These are phyloP conservation scores for Pleurotus ostreatus DNA, from an alignment of 768 basidiomycete genomes.

Conservation along the genomic window DNA sequence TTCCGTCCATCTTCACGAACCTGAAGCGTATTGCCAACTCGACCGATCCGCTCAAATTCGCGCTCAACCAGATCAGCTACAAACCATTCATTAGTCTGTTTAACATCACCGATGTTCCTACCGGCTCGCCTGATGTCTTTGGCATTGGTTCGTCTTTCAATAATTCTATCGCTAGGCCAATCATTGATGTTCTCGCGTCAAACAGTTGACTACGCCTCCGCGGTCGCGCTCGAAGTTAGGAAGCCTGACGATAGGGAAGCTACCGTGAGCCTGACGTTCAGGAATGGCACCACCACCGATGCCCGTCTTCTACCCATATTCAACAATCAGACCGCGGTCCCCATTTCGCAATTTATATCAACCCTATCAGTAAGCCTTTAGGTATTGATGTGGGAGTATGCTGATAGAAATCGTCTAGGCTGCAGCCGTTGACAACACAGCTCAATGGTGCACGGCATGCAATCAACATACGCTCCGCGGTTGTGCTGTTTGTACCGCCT, in stretches of 20 bases:
- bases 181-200: not conserved
- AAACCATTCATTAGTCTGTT: constrained; percentile 57
- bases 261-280: constrained; percentile 42
- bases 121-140: constrained; percentile 32
- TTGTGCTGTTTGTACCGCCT: constrained; percentile 19
- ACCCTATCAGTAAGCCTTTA: constrained; percentile 28
- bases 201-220: constrained; percentile 38
- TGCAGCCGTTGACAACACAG: constrained; percentile 37
- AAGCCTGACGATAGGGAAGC: constrained; percentile 26
- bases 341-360: constrained; percentile 34
- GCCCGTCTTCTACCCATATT: constrained; percentile 32
- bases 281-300: constrained; percentile 40
- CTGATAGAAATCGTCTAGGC: constrained; percentile 19
- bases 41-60: constrained; percentile 38
- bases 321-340: constrained; percentile 25
- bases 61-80: constrained; percentile 46
- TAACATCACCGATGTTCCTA: constrained; percentile 47
- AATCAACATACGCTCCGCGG: constrained; percentile 35
- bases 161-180: not conserved
- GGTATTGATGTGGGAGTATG: not conserved
- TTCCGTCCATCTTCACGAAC: constrained; percentile 40
- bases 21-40: constrained; percentile 37
- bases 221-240: constrained; percentile 39
- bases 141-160: constrained; percentile 28
- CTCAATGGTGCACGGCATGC: constrained; percentile 42